These are phyloP conservation scores for Diutina sp. DNA, from an alignment of 1,139 yeast genomes.

Conservation along the genomic window DNA sequence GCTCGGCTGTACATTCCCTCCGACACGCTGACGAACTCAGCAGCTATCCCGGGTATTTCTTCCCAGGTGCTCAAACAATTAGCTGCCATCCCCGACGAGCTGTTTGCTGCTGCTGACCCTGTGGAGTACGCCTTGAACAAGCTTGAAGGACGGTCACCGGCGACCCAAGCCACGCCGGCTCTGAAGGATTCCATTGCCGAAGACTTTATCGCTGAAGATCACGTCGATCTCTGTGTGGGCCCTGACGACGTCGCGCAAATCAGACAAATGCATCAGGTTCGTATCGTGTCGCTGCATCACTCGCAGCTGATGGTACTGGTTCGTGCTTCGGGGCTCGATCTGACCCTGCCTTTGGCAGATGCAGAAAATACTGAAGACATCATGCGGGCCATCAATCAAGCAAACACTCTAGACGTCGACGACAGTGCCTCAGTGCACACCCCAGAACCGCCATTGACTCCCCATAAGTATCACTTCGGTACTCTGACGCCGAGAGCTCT, in stretches of 20 bases:
- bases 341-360: neutral
- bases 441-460: neutral
- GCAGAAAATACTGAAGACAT: constrained; percentile 20
- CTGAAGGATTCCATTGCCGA: neutral
- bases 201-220: constrained; percentile 1
- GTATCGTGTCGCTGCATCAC: neutral
- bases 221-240: neutral
- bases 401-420: constrained; percentile 23
- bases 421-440: neutral
- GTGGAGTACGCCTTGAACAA: constrained; percentile 63
- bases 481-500: constrained; percentile 4
- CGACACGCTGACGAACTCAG: constrained; percentile 13
- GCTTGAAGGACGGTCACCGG: constrained; percentile 42
- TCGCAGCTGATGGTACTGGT: neutral
- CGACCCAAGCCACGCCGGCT: neutral
- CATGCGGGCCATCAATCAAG: constrained; percentile 28
- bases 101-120: constrained; percentile 45
- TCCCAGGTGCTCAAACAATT: constrained; percentile 52
- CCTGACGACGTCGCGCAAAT: neutral
- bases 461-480: constrained; percentile 10
- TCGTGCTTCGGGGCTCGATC: neutral
- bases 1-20: neutral
- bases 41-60: constrained; percentile 51
- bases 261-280: neutral
- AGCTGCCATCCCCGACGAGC: constrained; percentile 73